Evolutionary conservation across 345 rosid genomes (phyloP).

Genomic region (Toxicodendron radicans): DNA sequence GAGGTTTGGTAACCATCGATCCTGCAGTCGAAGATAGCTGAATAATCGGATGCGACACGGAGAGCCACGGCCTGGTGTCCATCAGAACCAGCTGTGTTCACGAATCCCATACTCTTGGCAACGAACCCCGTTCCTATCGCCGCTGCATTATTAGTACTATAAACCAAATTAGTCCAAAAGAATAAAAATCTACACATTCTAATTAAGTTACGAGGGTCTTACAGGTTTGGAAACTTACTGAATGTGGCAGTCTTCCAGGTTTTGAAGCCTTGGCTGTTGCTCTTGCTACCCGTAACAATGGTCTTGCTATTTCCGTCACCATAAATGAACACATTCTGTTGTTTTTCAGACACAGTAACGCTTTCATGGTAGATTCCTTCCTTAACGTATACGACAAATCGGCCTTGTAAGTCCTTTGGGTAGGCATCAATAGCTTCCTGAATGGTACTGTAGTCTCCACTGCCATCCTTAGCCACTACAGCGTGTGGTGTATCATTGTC

Average conservation of each 20-base stretch:
- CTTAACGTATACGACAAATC: conserved; percentile 50
- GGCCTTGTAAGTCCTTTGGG: conserved; percentile 32
- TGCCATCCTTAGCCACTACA: conserved; percentile 81
- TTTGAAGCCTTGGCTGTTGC: conserved; percentile 4
- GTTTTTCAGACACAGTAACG: conserved; percentile 25
- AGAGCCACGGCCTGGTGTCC: conserved; percentile 80
- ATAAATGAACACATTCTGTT: conserved; percentile 40
- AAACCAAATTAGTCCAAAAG: background rate
- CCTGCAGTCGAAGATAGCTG: conserved; percentile 58
- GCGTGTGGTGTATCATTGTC: conserved; percentile 39
- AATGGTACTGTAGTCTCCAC: conserved; percentile 61
- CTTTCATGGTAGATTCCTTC: conserved; percentile 50
- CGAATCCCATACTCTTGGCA: conserved; percentile 58
- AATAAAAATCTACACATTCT: background rate
- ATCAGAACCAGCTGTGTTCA: conserved; percentile 69
- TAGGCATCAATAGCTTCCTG: conserved; percentile 48
- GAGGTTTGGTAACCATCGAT: conserved; percentile 79
- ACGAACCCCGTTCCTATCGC: conserved; percentile 59
- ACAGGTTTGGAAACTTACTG: conserved; percentile 25
- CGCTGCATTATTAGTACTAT: conserved; percentile 29
- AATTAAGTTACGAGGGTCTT: background rate
- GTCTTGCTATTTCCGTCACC: conserved; percentile 56
- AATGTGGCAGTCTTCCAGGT: conserved; percentile 42
- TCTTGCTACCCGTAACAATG: conserved; percentile 45
- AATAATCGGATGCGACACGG: conserved; percentile 48